phyloP scores from a whole-genome alignment of 805 yeast species.

The Starmerella bacillaris region DNA sequence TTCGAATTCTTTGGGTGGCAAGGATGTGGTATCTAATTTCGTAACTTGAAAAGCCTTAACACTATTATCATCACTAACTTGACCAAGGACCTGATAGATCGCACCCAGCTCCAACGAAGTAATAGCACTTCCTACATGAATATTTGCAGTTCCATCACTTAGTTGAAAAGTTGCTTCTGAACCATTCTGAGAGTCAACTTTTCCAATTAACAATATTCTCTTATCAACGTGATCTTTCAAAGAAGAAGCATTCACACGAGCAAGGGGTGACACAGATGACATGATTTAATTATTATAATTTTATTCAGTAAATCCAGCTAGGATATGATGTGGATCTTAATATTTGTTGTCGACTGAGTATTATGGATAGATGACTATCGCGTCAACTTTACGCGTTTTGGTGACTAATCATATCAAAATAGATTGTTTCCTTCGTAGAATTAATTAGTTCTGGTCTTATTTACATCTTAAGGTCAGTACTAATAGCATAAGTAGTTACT shows the following conservation, averaged over 20 bases:
- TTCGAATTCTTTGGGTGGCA: constrained; percentile 12
- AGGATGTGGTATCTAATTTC: constrained; percentile 15
- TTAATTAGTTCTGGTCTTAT: too few relatives aligned
- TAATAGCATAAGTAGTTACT: too few relatives aligned
- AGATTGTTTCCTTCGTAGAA: too few relatives aligned
- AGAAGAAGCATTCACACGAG: constrained; percentile 20
- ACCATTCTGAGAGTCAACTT: constrained; percentile 19
- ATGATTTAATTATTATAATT: too few relatives aligned
- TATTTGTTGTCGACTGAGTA: too few relatives aligned
- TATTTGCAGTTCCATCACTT: constrained; percentile 20
- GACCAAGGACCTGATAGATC: constrained; percentile 23
- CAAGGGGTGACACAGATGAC: constrained; percentile 14
- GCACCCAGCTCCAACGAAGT: constrained; percentile 17
- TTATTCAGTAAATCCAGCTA: too few relatives aligned
- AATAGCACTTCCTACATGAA: constrained; percentile 13
- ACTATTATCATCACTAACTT: constrained; percentile 20
- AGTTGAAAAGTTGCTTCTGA: constrained; percentile 17
- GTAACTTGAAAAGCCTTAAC: constrained; percentile 16
- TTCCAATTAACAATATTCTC: constrained; percentile 22
- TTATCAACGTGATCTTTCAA: constrained; percentile 14
- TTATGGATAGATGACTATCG: too few relatives aligned
- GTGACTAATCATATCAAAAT: too few relatives aligned
- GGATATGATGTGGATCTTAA: too few relatives aligned
- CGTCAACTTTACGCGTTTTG: too few relatives aligned
- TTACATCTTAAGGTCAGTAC: too few relatives aligned